Evolutionary conservation across 2,329 filamentous ascomycete species (phyloP).

Genomic region (Trichoderma lentiforme): DNA sequence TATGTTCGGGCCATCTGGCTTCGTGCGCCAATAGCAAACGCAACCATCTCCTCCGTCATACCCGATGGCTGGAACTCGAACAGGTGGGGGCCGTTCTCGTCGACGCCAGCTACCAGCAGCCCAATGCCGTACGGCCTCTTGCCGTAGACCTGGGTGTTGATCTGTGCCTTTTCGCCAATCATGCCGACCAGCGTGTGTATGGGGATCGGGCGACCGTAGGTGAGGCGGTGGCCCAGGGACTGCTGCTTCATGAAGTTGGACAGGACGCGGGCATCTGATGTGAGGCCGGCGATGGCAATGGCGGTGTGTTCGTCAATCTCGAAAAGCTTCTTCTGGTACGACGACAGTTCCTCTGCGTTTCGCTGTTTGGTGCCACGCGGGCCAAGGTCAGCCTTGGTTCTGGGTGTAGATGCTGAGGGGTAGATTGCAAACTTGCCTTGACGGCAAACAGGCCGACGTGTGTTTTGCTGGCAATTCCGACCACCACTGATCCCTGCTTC

Average conservation of each 20-base stretch:
- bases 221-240: conserved; percentile 90
- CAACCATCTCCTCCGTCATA: conserved; percentile 95
- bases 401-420: background rate
- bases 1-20: conserved; percentile 98
- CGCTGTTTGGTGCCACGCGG: conserved; percentile 54
- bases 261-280: conserved; percentile 95
- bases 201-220: conserved; percentile 90
- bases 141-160: conserved; percentile 96
- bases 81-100: conserved; percentile 89
- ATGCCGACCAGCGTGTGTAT: conserved; percentile 84
- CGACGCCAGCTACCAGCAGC: conserved; percentile 86
- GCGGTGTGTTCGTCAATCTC: conserved; percentile 93
- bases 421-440: conserved; percentile 62
- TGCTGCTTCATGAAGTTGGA: conserved; percentile 99
- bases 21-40: conserved; percentile 91
- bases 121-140: conserved; percentile 95
- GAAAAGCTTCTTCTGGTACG: conserved; percentile 99
- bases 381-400: conserved; percentile 6
- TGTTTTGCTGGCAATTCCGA: conserved; percentile 96
- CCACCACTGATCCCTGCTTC: conserved; percentile 97
- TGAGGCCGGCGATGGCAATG: conserved; percentile 92
- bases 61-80: conserved; percentile 98
- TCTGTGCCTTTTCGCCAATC: conserved; percentile 94
- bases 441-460: conserved; percentile 93
- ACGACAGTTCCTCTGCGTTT: conserved; percentile 98